Evolutionary conservation across 1,139 yeast genomes (phyloP).

Genomic region (Magnusiomyces fungicola): DNA sequence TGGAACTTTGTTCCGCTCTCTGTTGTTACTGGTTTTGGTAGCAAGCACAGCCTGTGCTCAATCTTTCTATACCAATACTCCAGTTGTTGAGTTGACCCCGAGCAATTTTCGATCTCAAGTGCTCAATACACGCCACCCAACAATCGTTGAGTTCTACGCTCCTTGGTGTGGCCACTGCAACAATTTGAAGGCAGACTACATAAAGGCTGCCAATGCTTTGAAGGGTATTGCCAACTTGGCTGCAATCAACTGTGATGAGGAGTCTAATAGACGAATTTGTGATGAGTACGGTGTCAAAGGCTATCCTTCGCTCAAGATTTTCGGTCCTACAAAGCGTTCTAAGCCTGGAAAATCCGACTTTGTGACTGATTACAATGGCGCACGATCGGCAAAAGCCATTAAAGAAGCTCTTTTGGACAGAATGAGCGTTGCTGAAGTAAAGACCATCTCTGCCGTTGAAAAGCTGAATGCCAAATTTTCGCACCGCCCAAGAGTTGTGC

Average conservation of each 20-base stretch:
- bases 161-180: constrained; percentile 96
- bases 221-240: constrained; percentile 64
- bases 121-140: constrained; percentile 61
- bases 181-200: constrained; percentile 55
- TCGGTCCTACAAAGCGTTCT: constrained; percentile 44
- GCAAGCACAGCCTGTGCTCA: no score
- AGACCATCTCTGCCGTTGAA: constrained; percentile 9
- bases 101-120: constrained; percentile 59
- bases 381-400: constrained; percentile 53
- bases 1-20: no score
- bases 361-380: constrained; percentile 63
- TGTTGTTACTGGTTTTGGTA: no score
- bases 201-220: constrained; percentile 55
- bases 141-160: constrained; percentile 88
- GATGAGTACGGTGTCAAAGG: constrained; percentile 60
- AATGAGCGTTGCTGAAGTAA: constrained; percentile 4
- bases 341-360: constrained; percentile 31
- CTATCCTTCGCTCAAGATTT: constrained; percentile 74
- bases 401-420: constrained; percentile 34
- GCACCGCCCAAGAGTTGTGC: constrained; percentile 24
- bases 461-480: constrained; percentile 11
- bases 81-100: constrained; percentile 49
- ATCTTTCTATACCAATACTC: constrained; percentile 39
- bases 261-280: constrained; percentile 61
- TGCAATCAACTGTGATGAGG: constrained; percentile 80